Evolutionary conservation across 2,329 filamentous ascomycete species (phyloP).

Genomic region (Dothistroma pini): DNA sequence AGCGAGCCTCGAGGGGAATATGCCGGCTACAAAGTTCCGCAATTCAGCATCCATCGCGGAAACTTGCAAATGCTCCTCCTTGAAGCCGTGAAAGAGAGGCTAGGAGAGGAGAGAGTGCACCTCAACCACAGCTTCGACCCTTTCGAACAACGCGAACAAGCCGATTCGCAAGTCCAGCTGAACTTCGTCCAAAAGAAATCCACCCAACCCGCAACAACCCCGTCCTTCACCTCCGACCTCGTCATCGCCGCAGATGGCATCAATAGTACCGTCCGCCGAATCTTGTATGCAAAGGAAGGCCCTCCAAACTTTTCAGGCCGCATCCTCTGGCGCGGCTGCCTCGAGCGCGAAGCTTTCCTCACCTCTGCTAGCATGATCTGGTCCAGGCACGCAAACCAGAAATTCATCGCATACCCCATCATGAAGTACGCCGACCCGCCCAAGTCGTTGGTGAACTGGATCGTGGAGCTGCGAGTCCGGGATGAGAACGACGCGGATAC

Average conservation of each 20-base stretch:
- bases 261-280: slow-evolving; percentile 41
- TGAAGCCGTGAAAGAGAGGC: slow-evolving; percentile 40
- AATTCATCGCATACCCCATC: slow-evolving; percentile 49
- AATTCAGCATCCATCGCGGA: slow-evolving; percentile 46
- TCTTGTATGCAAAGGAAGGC: slow-evolving; percentile 45
- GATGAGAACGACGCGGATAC: slow-evolving; percentile 42
- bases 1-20: slow-evolving; percentile 41
- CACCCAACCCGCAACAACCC: slow-evolving; percentile 28
- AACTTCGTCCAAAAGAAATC: slow-evolving; percentile 14
- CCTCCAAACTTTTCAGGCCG: slow-evolving; percentile 45
- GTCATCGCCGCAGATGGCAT: slow-evolving; percentile 46
- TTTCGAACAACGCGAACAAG: slow-evolving; percentile 37
- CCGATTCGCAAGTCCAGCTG: slow-evolving; percentile 13
- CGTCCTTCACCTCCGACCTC: slow-evolving; percentile 35
- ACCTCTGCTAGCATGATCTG: slow-evolving; percentile 46
- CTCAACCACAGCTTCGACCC: slow-evolving; percentile 39
- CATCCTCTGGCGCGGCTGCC: slow-evolving; percentile 47
- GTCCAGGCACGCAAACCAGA: slow-evolving; percentile 47
- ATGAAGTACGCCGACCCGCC: slow-evolving; percentile 36
- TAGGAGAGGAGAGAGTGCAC: slow-evolving; percentile 40
- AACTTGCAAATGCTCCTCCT: slow-evolving; percentile 46
- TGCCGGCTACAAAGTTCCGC: slow-evolving; percentile 44
- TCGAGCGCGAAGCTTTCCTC: slow-evolving; percentile 41
- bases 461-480: slow-evolving; percentile 44
- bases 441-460: slow-evolving; percentile 47